Percentiles rank a stretch among this genome's conserved stretches.
These are phyloP conservation scores for Trichoderma koningii DNA, from an alignment of 2,329 filamentous ascomycete species.

Conservation along the genomic window DNA sequence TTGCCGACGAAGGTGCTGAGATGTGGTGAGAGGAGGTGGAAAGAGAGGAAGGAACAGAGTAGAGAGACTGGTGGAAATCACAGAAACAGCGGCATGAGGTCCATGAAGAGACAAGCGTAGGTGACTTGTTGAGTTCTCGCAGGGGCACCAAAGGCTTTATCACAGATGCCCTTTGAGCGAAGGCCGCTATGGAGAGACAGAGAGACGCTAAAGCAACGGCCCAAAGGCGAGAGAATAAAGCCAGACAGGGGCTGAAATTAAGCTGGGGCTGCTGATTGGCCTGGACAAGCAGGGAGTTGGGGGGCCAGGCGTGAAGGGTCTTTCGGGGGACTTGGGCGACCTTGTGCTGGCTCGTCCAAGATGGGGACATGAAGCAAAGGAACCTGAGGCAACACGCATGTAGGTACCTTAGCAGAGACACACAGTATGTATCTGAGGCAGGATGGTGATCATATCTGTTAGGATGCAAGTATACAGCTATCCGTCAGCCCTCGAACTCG, in stretches of 20 bases:
- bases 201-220: not conserved
- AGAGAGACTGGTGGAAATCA: not conserved
- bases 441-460: too few species aligned
- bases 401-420: too few species aligned
- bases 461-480: too few species aligned
- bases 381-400: too few species aligned
- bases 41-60: not conserved
- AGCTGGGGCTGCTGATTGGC: conserved; percentile 9
- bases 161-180: not conserved
- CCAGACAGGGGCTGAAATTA: not conserved
- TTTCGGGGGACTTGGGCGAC: not conserved
- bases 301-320: conserved; percentile 1
- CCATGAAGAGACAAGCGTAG: not conserved
- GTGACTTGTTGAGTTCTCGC: not conserved
- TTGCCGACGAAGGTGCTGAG: not conserved
- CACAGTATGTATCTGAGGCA: too few species aligned
- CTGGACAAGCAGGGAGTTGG: not conserved
- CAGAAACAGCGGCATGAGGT: not conserved
- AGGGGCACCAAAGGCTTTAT: not conserved
- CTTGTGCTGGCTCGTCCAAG: not conserved
- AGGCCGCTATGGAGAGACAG: not conserved
- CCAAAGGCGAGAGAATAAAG: not conserved
- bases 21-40: not conserved
- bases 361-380: not conserved
- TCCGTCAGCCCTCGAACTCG: too few species aligned